Conservation (phyloP, 345 rosid genomes). For the Murraya paniculata region DNA sequence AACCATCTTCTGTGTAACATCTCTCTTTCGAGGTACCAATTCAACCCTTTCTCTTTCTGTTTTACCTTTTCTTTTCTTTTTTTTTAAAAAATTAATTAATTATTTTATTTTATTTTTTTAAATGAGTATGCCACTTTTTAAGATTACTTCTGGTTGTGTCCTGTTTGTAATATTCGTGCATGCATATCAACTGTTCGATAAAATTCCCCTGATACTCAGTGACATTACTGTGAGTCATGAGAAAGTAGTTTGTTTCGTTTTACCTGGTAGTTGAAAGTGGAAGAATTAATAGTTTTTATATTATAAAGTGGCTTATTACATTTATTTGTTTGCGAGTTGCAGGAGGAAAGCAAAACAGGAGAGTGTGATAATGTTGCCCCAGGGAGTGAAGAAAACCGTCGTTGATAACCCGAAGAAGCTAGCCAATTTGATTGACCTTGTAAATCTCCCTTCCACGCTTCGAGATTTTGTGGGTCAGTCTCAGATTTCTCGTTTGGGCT, state of each 20-base stretch:
- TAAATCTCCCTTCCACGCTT: constrained; percentile 77
- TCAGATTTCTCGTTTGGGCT: constrained; percentile 82
- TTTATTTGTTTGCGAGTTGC: constrained; percentile 6
- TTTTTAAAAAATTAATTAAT: too few species aligned
- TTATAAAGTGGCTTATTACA: background rate
- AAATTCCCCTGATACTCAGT: constrained; percentile 19
- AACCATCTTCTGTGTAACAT: too few species aligned
- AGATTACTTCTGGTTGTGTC: too few species aligned
- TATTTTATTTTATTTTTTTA: too few species aligned
- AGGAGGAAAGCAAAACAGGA: constrained; percentile 8
- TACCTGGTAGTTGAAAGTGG: background rate
- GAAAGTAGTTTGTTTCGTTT: background rate
- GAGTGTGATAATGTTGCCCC: constrained; percentile 60
- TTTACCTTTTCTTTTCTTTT: too few species aligned
- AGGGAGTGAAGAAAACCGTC: constrained; percentile 60
- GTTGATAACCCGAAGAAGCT: constrained; percentile 82
- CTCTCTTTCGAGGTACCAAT: too few species aligned
- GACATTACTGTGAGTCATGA: too few species aligned
- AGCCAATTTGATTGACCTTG: constrained; percentile 78
- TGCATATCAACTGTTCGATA: constrained; percentile 28
- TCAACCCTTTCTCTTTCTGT: too few species aligned
- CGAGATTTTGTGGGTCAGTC: constrained; percentile 91
- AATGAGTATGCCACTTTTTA: too few species aligned
- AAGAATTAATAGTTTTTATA: background rate
- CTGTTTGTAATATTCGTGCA: too few species aligned